phyloP scores from a whole-genome alignment of 305 asterid species.

The Nicotiana rustica region DNA sequence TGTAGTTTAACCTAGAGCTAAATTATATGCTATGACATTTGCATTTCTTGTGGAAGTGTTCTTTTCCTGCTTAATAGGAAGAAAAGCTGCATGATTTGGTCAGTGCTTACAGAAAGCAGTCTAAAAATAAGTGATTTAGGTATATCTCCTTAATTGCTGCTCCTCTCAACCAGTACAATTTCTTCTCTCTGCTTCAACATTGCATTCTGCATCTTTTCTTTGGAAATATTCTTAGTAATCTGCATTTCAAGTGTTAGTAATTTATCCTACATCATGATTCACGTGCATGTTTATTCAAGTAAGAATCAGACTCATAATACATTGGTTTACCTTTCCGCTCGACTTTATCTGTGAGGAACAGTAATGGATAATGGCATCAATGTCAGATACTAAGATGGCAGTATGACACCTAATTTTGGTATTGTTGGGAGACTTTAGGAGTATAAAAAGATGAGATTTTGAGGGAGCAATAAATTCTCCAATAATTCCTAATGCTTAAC shows the following conservation, averaged over 20 bases:
- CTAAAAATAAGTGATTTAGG: slow-evolving; percentile 19
- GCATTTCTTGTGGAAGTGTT: slow-evolving; percentile 11
- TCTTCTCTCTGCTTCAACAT: slow-evolving; percentile 24
- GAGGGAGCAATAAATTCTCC: neutral
- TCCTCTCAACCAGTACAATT: slow-evolving; percentile 13
- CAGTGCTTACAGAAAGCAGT: neutral
- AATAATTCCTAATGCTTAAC: slow-evolving; percentile 18
- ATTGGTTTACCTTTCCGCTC: slow-evolving; percentile 5
- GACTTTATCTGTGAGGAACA: neutral
- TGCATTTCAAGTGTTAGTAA: slow-evolving; percentile 4
- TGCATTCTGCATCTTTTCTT: neutral
- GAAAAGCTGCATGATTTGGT: slow-evolving; percentile 20
- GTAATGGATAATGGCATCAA: slow-evolving; percentile 15
- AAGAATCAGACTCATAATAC: slow-evolving; percentile 23
- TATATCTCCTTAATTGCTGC: slow-evolving; percentile 6
- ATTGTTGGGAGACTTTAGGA: neutral
- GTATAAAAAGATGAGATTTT: neutral
- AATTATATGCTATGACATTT: neutral
- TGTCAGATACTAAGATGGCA: neutral
- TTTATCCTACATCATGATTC: slow-evolving; percentile 20
- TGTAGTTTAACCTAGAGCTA: neutral
- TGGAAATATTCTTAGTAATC: neutral
- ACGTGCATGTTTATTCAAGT: neutral
- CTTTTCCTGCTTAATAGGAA: slow-evolving; percentile 21
- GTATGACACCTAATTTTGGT: neutral